These are phyloP conservation scores for Eimeria praecox DNA, from an alignment of 169 alveolate species.

Conservation along the genomic window DNA sequence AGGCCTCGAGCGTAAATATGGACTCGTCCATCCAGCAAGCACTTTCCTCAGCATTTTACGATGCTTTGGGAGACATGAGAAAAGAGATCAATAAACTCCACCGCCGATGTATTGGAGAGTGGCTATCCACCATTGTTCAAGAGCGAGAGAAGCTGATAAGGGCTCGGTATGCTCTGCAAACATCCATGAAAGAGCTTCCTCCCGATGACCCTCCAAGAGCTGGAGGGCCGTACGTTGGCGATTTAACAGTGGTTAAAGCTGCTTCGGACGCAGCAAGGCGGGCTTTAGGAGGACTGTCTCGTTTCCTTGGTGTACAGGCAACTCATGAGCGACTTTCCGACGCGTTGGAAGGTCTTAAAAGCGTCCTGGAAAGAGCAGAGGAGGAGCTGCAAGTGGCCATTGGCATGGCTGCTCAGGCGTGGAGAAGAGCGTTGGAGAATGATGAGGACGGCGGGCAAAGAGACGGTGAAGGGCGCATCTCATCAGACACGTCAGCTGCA, in stretches of 20 bases:
- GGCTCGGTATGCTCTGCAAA: neutral
- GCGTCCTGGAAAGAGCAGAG: neutral
- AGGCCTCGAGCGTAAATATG: neutral
- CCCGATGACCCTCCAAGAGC: neutral
- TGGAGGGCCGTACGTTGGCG: neutral
- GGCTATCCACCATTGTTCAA: neutral
- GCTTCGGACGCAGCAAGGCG: neutral
- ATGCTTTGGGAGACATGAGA: neutral
- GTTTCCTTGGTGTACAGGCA: neutral
- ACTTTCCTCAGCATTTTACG: neutral
- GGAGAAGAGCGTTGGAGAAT: neutral
- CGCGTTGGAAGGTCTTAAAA: neutral
- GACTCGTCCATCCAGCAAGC: neutral
- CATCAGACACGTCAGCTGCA: neutral
- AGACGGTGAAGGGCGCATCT: neutral
- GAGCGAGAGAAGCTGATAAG: neutral
- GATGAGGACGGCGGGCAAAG: neutral
- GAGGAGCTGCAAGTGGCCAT: neutral
- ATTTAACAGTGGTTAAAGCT: neutral
- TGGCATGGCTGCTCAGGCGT: neutral
- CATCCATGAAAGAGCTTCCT: neutral
- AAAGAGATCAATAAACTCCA: neutral
- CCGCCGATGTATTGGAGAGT: neutral
- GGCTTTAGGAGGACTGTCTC: neutral
- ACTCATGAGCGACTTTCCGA: neutral